These are phyloP conservation scores for Citrus medica DNA, from an alignment of 345 rosid species.

Conservation along the genomic window DNA sequence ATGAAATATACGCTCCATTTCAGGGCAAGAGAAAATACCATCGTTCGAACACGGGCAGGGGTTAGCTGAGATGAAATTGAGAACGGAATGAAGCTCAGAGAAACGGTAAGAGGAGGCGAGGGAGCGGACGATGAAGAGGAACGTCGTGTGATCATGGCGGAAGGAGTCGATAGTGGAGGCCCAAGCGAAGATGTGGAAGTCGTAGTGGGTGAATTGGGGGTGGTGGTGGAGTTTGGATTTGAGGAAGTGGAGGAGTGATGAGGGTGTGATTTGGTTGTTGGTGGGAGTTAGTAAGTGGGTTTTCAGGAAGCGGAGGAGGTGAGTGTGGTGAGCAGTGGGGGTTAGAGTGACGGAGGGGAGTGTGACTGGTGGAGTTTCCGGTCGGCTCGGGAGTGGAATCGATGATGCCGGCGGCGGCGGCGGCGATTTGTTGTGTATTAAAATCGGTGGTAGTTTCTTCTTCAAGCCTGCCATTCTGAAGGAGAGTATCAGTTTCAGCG, in stretches of 20 bases:
- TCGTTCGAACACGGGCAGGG: conserved; percentile 75
- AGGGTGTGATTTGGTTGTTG: conserved; percentile 42
- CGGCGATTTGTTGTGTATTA: conserved; percentile 29
- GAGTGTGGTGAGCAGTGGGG: conserved; percentile 43
- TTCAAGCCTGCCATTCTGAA: conserved; percentile 10
- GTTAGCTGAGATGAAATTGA: conserved; percentile 51
- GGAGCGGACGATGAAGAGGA: conserved; percentile 71
- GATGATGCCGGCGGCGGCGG: conserved; percentile 33
- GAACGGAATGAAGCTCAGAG: conserved; percentile 48
- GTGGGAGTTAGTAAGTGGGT: conserved; percentile 42
- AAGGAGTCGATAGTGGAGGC: conserved; percentile 69
- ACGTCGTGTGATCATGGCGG: conserved; percentile 77
- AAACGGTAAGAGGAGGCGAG: conserved; percentile 68
- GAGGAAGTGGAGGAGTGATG: conserved; percentile 60
- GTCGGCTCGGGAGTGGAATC: not conserved
- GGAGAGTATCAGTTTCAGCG: no score
- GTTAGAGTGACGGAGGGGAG: conserved; percentile 62
- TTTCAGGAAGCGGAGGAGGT: conserved; percentile 52
- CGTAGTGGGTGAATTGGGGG: conserved; percentile 69
- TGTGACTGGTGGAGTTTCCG: not conserved
- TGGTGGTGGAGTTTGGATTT: conserved; percentile 72
- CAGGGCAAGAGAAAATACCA: conserved; percentile 86
- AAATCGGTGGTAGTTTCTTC: conserved; percentile 46
- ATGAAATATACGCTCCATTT: conserved; percentile 56
- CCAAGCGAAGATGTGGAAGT: conserved; percentile 75